Percentiles rank a stretch among this genome's conserved stretches.
These are phyloP conservation scores for Talaromyces trachyspermus DNA, from an alignment of 495 filamentous ascomycete genomes.

Conservation along the genomic window DNA sequence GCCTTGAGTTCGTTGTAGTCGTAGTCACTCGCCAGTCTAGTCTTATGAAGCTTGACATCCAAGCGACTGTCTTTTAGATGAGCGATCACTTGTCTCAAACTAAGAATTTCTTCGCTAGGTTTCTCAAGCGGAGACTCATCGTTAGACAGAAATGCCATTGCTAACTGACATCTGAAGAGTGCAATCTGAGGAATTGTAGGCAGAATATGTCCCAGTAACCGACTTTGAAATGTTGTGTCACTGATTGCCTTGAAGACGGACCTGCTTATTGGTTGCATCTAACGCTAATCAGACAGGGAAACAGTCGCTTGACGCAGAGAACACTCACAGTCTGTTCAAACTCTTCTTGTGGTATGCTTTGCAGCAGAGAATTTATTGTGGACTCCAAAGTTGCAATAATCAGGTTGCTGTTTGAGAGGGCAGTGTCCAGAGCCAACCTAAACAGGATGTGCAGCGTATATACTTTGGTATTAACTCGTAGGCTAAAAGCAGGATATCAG, in stretches of 20 bases:
- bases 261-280: conserved; percentile 49
- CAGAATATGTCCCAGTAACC: conserved; percentile 53
- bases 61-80: conserved; percentile 46
- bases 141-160: conserved; percentile 59
- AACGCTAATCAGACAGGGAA: conserved; percentile 16
- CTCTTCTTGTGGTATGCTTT: conserved; percentile 23
- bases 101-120: conserved; percentile 35
- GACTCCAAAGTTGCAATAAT: conserved; percentile 39
- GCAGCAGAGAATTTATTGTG: conserved; percentile 34
- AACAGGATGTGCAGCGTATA: conserved; percentile 39
- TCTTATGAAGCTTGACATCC: conserved; percentile 29
- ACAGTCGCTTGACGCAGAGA: neutral
- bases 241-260: conserved; percentile 44
- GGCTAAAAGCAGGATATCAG: conserved; percentile 18
- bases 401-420: conserved; percentile 34
- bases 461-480: conserved; percentile 25
- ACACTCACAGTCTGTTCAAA: conserved; percentile 25
- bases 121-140: conserved; percentile 39
- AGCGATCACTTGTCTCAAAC: conserved; percentile 42
- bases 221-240: conserved; percentile 47
- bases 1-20: conserved; percentile 62
- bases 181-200: conserved; percentile 46
- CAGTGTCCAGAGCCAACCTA: conserved; percentile 53
- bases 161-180: conserved; percentile 63
- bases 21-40: conserved; percentile 34